A percentile compares a stretch with the other conserved stretches of the same genome.
These are phyloP conservation scores for Phytophthora meadii DNA, from an alignment of 352 stramenopile species.

Conservation along the genomic window DNA sequence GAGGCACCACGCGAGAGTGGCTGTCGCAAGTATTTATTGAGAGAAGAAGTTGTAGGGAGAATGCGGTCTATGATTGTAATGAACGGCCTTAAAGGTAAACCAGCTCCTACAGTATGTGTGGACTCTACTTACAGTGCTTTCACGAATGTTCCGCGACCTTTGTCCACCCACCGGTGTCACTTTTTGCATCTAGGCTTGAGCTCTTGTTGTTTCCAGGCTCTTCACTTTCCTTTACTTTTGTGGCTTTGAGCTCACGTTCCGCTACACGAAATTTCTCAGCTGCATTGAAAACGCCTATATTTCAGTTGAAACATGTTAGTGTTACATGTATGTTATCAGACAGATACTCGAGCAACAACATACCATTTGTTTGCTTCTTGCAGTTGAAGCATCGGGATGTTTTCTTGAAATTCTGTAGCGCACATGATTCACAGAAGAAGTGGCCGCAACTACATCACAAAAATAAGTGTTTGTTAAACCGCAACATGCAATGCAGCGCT, in stretches of 20 bases:
- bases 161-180: conserved; percentile 25
- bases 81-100: conserved; percentile 5
- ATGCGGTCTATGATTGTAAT: conserved; percentile 6
- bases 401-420: conserved; percentile 88
- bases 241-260: conserved; percentile 44
- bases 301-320: not conserved
- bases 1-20: not conserved
- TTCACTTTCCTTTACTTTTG: conserved; percentile 19
- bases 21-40: conserved; percentile 38
- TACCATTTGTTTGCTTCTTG: conserved; percentile 93
- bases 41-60: conserved; percentile 3
- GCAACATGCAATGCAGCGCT: not conserved
- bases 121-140: not conserved
- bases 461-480: not conserved
- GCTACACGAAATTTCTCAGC: conserved; percentile 79
- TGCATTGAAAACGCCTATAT: conserved; percentile 88
- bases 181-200: conserved; percentile 3
- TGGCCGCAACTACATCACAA: conserved; percentile 84
- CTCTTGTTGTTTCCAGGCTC: not conserved
- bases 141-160: conserved; percentile 15
- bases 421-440: conserved; percentile 97
- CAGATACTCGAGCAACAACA: not conserved
- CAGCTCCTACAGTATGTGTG: not conserved
- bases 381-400: conserved; percentile 93
- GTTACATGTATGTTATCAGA: too few relatives aligned